phyloP scores from a whole-genome alignment of 2,329 filamentous ascomycete species.

The Cladophialophora exuberans region DNA sequence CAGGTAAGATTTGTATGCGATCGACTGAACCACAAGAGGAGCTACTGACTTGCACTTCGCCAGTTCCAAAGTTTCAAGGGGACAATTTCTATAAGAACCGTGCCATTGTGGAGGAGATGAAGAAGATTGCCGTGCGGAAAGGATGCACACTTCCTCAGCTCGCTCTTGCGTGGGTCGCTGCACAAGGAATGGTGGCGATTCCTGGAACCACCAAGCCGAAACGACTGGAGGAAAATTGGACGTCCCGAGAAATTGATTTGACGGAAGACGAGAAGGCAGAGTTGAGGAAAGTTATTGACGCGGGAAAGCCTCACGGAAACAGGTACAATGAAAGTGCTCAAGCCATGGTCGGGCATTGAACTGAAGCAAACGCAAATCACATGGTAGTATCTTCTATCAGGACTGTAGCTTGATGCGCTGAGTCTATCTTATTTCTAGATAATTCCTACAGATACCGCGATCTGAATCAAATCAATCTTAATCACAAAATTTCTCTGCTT shows the following conservation, averaged over 20 bases:
- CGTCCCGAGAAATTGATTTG: constrained; percentile 42
- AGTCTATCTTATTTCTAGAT: too few species aligned
- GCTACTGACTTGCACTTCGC: constrained; percentile 35
- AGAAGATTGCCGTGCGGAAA: constrained; percentile 43
- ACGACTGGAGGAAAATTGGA: constrained; percentile 47
- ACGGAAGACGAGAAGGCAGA: constrained; percentile 44
- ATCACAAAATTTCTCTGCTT: too few species aligned
- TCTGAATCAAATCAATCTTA: too few species aligned
- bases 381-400: too few species aligned
- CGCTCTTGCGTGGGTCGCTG: constrained; percentile 46
- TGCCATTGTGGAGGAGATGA: constrained; percentile 47
- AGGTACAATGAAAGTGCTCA: not conserved
- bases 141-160: constrained; percentile 42
- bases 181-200: constrained; percentile 50
- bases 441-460: too few species aligned
- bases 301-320: constrained; percentile 43
- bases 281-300: constrained; percentile 45
- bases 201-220: constrained; percentile 49
- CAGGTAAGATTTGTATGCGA: not conserved
- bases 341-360: not conserved
- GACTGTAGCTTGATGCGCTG: too few species aligned
- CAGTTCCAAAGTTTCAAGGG: constrained; percentile 41
- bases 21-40: not conserved
- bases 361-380: too few species aligned
- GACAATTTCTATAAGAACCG: constrained; percentile 52